Evolutionary conservation across 2,329 filamentous ascomycete genomes (phyloP).

Genomic region (Epichloe scottii): DNA sequence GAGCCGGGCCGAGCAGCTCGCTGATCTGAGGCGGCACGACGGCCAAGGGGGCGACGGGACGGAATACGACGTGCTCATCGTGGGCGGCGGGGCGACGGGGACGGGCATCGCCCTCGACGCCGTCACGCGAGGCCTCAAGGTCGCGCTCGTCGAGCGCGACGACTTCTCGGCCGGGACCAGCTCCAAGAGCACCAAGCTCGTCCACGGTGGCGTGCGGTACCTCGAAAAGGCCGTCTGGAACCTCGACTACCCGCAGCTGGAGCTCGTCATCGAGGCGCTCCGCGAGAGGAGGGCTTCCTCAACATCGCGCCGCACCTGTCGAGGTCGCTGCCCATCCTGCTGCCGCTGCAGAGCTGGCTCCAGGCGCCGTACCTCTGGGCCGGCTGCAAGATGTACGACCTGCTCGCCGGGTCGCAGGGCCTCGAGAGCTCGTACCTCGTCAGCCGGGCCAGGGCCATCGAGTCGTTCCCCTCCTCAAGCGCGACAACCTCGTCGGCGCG

Average conservation of each 20-base stretch:
- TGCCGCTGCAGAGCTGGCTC: constrained; percentile 74
- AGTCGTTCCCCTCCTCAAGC: constrained; percentile 67
- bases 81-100: constrained; percentile 69
- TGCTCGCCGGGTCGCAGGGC: constrained; percentile 68
- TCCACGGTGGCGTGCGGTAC: constrained; percentile 75
- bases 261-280: constrained; percentile 69
- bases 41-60: constrained; percentile 16
- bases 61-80: constrained; percentile 64
- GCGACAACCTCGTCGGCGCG: constrained; percentile 60
- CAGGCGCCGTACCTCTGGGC: constrained; percentile 64
- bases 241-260: constrained; percentile 71
- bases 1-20: constrained; percentile 25
- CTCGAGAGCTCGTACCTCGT: constrained; percentile 77
- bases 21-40: constrained; percentile 24
- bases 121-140: constrained; percentile 64
- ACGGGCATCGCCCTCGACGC: constrained; percentile 73
- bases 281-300: constrained; percentile 75
- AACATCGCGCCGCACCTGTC: constrained; percentile 75
- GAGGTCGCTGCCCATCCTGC: constrained; percentile 70
- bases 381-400: constrained; percentile 67
- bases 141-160: constrained; percentile 70
- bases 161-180: constrained; percentile 74
- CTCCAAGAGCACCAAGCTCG: constrained; percentile 78
- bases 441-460: constrained; percentile 62
- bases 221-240: constrained; percentile 81